Evolutionary conservation across 2,329 filamentous ascomycete species (phyloP).

Genomic region (Chrysosphaeria jannelii): DNA sequence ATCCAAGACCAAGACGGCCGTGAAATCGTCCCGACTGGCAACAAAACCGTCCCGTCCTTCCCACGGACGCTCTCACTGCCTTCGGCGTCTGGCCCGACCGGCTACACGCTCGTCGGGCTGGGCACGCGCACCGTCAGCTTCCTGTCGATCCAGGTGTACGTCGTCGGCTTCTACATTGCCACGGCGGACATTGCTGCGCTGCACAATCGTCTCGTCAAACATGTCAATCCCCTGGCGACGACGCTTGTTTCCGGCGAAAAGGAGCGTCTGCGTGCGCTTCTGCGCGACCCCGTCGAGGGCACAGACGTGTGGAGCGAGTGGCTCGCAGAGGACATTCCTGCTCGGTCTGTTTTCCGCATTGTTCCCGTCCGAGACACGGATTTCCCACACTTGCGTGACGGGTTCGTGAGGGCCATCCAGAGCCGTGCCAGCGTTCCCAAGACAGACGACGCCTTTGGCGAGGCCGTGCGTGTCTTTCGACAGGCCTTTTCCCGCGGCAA

Average conservation of each 20-base stretch:
- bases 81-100: slow-evolving; percentile 10
- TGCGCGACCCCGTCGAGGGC: slow-evolving; percentile 39
- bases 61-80: slow-evolving; percentile 36
- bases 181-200: slow-evolving; percentile 55
- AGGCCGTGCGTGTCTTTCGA: slow-evolving; percentile 50
- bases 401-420: slow-evolving; percentile 63
- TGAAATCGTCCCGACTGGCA: slow-evolving; percentile 56
- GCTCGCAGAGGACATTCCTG: slow-evolving; percentile 32
- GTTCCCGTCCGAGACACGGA: slow-evolving; percentile 83
- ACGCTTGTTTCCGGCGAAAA: slow-evolving; percentile 64
- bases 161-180: slow-evolving; percentile 75
- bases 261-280: slow-evolving; percentile 31
- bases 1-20: slow-evolving; percentile 35
- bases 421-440: slow-evolving; percentile 24
- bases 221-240: slow-evolving; percentile 48
- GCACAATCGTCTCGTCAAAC: slow-evolving; percentile 46
- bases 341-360: slow-evolving; percentile 47
- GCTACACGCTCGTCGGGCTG: slow-evolving; percentile 70
- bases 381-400: slow-evolving; percentile 75
- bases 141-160: slow-evolving; percentile 71
- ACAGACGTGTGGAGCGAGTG: slow-evolving; percentile 47
- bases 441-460: slow-evolving; percentile 23
- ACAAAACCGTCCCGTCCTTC: slow-evolving; percentile 50
- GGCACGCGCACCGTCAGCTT: slow-evolving; percentile 80
- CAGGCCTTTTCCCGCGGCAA: slow-evolving; percentile 50